Percentiles rank a stretch among this genome's conserved stretches.
phyloP scores from a whole-genome alignment of 2,329 filamentous ascomycete genomes.

The Phialophora tarda region DNA sequence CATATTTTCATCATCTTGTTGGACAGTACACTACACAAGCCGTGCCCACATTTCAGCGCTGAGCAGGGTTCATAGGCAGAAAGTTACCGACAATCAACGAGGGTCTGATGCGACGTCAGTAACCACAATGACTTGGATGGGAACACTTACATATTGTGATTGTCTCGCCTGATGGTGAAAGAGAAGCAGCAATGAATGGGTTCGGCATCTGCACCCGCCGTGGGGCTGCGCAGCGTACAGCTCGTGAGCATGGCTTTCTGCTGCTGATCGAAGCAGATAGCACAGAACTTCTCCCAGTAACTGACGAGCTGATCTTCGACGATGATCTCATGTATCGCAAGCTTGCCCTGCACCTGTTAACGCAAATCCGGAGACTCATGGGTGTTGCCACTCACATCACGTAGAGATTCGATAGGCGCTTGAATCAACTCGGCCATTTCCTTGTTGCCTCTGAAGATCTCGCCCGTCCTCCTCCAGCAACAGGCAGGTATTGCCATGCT shows the following conservation, averaged over 20 bases:
- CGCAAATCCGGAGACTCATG: not conserved
- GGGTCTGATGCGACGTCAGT: slow-evolving; percentile 65
- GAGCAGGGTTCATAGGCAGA: slow-evolving; percentile 68
- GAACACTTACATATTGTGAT: slow-evolving; percentile 85
- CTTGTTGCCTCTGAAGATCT: slow-evolving; percentile 96
- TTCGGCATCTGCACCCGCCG: slow-evolving; percentile 69
- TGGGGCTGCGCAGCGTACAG: slow-evolving; percentile 85
- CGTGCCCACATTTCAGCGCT: slow-evolving; percentile 26
- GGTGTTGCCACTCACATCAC: slow-evolving; percentile 71
- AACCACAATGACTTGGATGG: slow-evolving; percentile 9
- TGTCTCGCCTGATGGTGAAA: slow-evolving; percentile 92
- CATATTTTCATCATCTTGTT: slow-evolving; percentile 5
- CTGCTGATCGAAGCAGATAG: slow-evolving; percentile 90
- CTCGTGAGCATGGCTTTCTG: slow-evolving; percentile 96
- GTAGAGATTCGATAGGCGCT: slow-evolving; percentile 84
- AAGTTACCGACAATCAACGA: slow-evolving; percentile 97
- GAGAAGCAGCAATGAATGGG: slow-evolving; percentile 95
- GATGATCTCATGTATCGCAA: slow-evolving; percentile 93
- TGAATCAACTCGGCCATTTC: slow-evolving; percentile 98
- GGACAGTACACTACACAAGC: slow-evolving; percentile 20
- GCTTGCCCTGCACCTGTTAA: slow-evolving; percentile 70
- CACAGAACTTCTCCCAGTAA: slow-evolving; percentile 99
- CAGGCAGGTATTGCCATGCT: slow-evolving; percentile 99
- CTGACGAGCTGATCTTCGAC: slow-evolving; percentile 93
- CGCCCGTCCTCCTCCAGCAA: slow-evolving; percentile 93